Evolutionary conservation across 352 stramenopile genomes (phyloP), one percentile per base, ranked within the genome.

Genomic region (Phytophthora agathidicida): DNA sequence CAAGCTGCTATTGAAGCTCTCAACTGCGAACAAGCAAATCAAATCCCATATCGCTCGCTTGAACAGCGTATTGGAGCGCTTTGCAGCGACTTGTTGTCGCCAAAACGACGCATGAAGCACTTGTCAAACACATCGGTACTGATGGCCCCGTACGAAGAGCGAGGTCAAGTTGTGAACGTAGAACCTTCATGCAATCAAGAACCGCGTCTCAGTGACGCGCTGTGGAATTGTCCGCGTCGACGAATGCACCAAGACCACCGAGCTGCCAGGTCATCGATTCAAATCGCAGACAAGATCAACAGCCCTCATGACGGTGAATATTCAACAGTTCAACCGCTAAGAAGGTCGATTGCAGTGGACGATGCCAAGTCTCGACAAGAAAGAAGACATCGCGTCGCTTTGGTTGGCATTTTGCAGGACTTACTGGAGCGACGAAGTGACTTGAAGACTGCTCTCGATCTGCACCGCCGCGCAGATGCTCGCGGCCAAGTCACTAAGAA

Each of bases 91-190:
- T 42, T 92, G 37, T 52, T 90, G 1, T 92, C 82, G 7, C 82
- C 82, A 0, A 88, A 84, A 62, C 85, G 84, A 39, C 60, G 82
- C 28, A 77, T 69, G 32, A 83, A 88, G 45, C 82, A 92, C 41
- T 50, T 86, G 7, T 88, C 80, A n/a, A 89, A 71, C 5, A 76
- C 82, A 7, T 92, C 82, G 0, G 82, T 92, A 11, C 44, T 92
- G 22, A 44, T 92, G 5, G 73, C 79, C 11, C 82, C 79, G 4
- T 77, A 88, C 13, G 80, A 92, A 65, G 64, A 68, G 13, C 51
- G 42, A 10, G 8, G 7, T 3, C 26, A 66, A 61, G 13, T 54
- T 49, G 19, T 60, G 51, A 46, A 69, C 30, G 31, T 62, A 56
- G 5, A 17, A 44, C 10, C 58, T 64, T 52, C 60, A 19, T 31